Evolutionary conservation across 257 asterid genomes (phyloP), one percentile per base, ranked within the genome.

Genomic region (Ophiorrhiza pumila): DNA sequence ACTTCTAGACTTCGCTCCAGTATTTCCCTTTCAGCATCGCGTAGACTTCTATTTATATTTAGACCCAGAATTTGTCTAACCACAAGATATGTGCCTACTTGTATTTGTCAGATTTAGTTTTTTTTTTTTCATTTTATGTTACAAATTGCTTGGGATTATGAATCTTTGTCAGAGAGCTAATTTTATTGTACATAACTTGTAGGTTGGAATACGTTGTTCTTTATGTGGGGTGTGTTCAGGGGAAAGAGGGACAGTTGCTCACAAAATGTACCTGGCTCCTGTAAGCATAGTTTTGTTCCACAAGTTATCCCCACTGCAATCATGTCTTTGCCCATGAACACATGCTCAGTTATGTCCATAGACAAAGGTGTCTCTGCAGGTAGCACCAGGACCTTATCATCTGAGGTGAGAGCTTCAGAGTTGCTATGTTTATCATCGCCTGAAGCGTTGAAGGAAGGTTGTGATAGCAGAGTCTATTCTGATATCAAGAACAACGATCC

Each of bases 181-280:
- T 67, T 49, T 27, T 56, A 9, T 41, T 74, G 43, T 56, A 2
- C 45, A n/a, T 42, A 27, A 37, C 74, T 75, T 55, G 56, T 43
- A 93, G 98, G 96, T 75, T 94, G 98, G 96, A 89, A 94, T 83
- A 85, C 78, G 88, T 59, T 88, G 68, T 87, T 81, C 87, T 94
- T 86, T 81, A 72, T 94, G 47, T 91, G 98, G 98, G 98, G 96
- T 58, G 96, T 90, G 70, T 91, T 93, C 72, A 86, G 93, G 82
- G 97, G 87, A 71, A 93, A 85, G 86, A 88, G 80, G 71, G 82
- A 77, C 64, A 72, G 80, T 74, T 73, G 79, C 83, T 79, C 74
- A 66, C 85, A 69, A 71, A 81, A 69, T 58, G 76, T 81, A 64
- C 85, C 75, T 37, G 83, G 82, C 41, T 71, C 88, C 34, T 41